Base-by-base conservation (phyloP, 805 yeast genomes). In the Ogataea neopini region DNA sequence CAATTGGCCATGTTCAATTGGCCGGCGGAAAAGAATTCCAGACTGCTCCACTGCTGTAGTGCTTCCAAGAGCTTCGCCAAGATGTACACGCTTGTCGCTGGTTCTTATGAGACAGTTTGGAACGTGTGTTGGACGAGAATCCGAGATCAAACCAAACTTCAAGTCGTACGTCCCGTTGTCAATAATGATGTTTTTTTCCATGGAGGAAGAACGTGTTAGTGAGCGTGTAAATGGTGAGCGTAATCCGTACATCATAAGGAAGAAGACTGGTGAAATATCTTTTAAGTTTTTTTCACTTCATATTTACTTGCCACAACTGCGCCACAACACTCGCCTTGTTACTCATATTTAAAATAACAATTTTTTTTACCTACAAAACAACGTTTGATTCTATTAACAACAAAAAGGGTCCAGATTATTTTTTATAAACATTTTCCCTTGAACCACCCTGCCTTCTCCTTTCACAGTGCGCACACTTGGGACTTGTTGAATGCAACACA, bases 131-230 rank as follows among this genome's bases (percentile, higher is more conserved):
- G 88, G 88, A 1, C 14, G n/a, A 0, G 72, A 73, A n/a, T 55
- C 59, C 1, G 59, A 59, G 1, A 78, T 67, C 33, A 63, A 66
- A 0, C 90, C 92, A 34, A 79, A 73, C 61, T 92, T 92, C 45
- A 94, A 76, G 50, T 80, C 80, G 61, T 87, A 87, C 0, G 96
- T 83, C 1, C 99, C 99, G 72, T 94, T 94, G 60, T 94, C 99
- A 13, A 94, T 68, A 4, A 94, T 80, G 22, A 92, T 53, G 5
- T 67, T 68, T 43, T 26, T 37, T 10, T 11, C 13, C 43, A 48
- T 15, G 5, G 25, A 22, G 25, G 25, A n/a, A n/a, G n/a, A n/a
- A n/a, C n/a, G 25, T 22, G 25, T 22, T 22, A 8, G 7, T 22
- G 25, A 22, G 25, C 8, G 25, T 22, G 5, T 22, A 5, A 6